These are phyloP conservation scores for Aureobasidium sp. DNA, from an alignment of 2,329 filamentous ascomycete genomes.

Conservation along the genomic window DNA sequence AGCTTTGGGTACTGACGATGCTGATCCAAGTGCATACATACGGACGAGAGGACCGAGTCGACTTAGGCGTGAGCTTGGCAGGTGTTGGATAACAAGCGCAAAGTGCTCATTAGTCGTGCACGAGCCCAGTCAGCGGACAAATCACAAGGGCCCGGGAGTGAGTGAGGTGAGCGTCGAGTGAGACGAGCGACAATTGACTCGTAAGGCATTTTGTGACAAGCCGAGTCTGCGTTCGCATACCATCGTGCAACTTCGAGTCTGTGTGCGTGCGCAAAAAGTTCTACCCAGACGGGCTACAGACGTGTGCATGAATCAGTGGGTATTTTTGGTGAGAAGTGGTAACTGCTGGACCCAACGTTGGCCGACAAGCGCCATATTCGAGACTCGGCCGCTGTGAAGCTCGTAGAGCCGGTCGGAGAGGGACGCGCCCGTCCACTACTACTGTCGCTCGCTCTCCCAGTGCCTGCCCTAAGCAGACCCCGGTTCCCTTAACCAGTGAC, in stretches of 20 bases:
- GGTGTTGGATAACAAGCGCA: neutral
- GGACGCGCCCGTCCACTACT: neutral
- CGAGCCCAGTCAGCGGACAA: slow-evolving; percentile 10
- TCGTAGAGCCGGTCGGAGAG: slow-evolving; percentile 3
- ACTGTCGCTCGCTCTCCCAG: slow-evolving; percentile 7
- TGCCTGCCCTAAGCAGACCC: slow-evolving; percentile 4
- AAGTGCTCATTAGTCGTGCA: slow-evolving; percentile 1
- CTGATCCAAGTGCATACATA: neutral
- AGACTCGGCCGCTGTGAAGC: neutral
- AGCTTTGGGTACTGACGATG: neutral
- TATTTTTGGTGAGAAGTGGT: neutral
- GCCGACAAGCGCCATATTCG: neutral
- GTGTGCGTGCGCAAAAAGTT: neutral
- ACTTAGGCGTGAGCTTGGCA: neutral
- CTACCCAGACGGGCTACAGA: neutral
- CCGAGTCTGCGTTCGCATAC: neutral
- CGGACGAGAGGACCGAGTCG: neutral
- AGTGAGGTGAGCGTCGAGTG: neutral
- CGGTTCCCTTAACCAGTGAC: slow-evolving; percentile 1
- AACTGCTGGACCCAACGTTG: neutral
- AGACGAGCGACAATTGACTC: neutral
- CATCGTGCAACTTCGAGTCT: neutral
- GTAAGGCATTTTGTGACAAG: slow-evolving; percentile 8
- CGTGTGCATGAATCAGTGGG: neutral
- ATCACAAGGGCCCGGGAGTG: neutral